phyloP scores from a whole-genome alignment of 768 basidiomycete genomes.

The Chalciporus chontae region DNA sequence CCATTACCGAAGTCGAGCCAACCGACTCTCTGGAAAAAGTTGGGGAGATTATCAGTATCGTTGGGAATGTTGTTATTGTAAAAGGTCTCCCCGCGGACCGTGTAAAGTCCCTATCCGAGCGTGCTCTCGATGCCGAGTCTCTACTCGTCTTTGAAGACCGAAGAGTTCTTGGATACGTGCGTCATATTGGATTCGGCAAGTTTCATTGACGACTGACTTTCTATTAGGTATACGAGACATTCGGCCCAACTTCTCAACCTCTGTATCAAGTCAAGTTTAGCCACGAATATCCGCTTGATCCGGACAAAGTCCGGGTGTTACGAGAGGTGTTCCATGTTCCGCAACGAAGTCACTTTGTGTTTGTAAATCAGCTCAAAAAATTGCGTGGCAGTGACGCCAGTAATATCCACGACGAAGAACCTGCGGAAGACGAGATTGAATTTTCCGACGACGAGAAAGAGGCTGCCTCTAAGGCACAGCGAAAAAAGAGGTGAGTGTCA shows the following conservation, averaged over 20 bases:
- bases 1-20: slow-evolving; percentile 56
- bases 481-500: slow-evolving; percentile 54
- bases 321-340: slow-evolving; percentile 82
- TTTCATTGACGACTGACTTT: slow-evolving; percentile 11
- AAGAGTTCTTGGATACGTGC: slow-evolving; percentile 85
- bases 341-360: slow-evolving; percentile 77
- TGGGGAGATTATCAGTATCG: slow-evolving; percentile 73
- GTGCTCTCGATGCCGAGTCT: slow-evolving; percentile 83
- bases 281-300: slow-evolving; percentile 57
- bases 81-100: slow-evolving; percentile 51
- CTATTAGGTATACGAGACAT: slow-evolving; percentile 85
- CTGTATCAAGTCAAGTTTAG: slow-evolving; percentile 87
- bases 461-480: slow-evolving; percentile 57
- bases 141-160: slow-evolving; percentile 88
- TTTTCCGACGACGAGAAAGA: slow-evolving; percentile 97
- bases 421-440: slow-evolving; percentile 84
- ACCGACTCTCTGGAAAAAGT: slow-evolving; percentile 71
- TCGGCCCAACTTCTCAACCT: slow-evolving; percentile 88
- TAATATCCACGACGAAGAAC: slow-evolving; percentile 93
- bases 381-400: slow-evolving; percentile 91
- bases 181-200: slow-evolving; percentile 27
- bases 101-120: slow-evolving; percentile 47
- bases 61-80: slow-evolving; percentile 72
- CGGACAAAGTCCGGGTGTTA: slow-evolving; percentile 48
- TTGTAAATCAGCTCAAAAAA: slow-evolving; percentile 63